Conservation (phyloP, 495 filamentous ascomycete genomes). For the Choiromyces venosus region DNA sequence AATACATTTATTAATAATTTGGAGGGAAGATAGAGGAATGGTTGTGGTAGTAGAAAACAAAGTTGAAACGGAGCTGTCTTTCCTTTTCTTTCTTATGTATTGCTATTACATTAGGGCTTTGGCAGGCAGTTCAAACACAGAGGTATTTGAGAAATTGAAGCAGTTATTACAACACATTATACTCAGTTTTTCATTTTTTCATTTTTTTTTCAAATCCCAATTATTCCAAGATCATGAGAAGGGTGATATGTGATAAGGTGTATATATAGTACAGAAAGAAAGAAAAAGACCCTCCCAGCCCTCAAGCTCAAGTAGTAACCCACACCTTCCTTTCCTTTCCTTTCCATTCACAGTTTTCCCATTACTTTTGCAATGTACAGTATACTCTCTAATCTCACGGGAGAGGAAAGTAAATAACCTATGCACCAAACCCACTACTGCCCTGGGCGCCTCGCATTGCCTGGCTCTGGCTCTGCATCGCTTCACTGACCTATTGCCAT, state of each 20-base stretch:
- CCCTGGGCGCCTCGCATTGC: constrained; percentile 1
- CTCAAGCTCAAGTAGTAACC: background rate
- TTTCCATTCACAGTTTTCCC: background rate
- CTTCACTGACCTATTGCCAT: constrained; percentile 1
- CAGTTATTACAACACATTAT: background rate
- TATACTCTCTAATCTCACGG: background rate
- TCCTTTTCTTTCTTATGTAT: background rate
- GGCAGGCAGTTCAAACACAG: background rate
- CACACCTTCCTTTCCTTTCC: constrained; percentile 1
- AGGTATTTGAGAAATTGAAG: background rate
- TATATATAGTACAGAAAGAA: background rate
- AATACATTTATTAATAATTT: background rate
- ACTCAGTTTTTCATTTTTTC: too few relatives aligned
- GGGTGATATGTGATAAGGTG: background rate
- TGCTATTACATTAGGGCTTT: background rate
- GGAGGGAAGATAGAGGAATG: background rate
- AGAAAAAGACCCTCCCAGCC: background rate
- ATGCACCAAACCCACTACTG: background rate
- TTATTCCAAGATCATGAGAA: background rate
- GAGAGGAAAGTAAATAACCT: background rate
- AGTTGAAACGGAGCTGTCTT: background rate
- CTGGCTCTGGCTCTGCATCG: background rate
- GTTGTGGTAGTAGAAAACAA: background rate
- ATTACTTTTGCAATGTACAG: background rate
- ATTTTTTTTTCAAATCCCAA: background rate